A percentile compares a stretch with the other conserved stretches of the same genome.
phyloP scores from a whole-genome alignment of 306 rosid species.

The Phaseolus lunatus region DNA sequence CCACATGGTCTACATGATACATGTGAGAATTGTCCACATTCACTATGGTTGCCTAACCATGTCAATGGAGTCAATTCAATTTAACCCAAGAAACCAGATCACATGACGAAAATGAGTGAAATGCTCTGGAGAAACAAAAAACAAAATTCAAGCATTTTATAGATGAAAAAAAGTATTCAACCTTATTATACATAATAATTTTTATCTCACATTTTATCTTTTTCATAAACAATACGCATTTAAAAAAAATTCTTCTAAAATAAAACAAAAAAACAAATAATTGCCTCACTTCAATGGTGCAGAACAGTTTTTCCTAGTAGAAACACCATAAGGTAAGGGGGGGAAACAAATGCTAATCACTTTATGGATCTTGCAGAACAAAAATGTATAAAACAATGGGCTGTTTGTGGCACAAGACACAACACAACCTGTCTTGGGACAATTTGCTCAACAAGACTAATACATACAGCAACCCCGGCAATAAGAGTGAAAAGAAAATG shows the following conservation, averaged over 20 bases:
- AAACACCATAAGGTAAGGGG: background rate
- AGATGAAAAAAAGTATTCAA: too few relatives aligned
- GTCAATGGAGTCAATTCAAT: too few relatives aligned
- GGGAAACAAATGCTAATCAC: background rate
- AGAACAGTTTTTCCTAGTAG: background rate
- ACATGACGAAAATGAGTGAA: too few relatives aligned
- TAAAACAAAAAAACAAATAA: background rate
- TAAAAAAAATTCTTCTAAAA: background rate
- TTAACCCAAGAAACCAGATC: too few relatives aligned
- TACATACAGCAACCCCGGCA: slow-evolving; percentile 16
- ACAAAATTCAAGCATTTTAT: too few relatives aligned
- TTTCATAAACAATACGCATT: too few relatives aligned
- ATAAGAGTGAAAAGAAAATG: background rate
- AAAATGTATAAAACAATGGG: background rate
- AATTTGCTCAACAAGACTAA: slow-evolving; percentile 9
- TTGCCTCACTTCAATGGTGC: background rate
- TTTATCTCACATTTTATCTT: too few relatives aligned
- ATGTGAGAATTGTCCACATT: too few relatives aligned
- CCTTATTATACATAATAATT: background rate
- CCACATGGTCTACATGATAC: too few relatives aligned
- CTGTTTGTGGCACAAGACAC: background rate
- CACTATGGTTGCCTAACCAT: too few relatives aligned
- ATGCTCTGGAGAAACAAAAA: too few relatives aligned
- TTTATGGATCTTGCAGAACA: background rate
- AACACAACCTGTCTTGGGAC: background rate